These are phyloP conservation scores for Picea abies DNA, from an alignment of 83 land plant species.

Conservation along the genomic window DNA sequence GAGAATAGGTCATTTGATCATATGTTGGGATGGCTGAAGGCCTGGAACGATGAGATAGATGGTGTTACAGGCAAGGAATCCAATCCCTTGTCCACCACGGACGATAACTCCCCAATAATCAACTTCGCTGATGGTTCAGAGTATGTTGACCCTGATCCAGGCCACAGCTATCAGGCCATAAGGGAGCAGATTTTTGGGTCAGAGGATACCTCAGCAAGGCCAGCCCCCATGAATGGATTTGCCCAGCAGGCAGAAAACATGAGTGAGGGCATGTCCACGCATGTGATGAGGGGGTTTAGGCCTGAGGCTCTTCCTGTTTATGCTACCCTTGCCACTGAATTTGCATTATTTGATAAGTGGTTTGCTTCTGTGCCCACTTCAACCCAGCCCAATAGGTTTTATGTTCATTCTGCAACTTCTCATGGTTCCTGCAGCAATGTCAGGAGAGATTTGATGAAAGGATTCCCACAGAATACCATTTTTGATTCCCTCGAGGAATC, in stretches of 20 bases:
- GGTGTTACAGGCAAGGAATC: slow-evolving; percentile 72
- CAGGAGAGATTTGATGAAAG: slow-evolving; percentile 61
- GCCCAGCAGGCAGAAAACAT: slow-evolving; percentile 76
- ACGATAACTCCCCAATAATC: slow-evolving; percentile 44
- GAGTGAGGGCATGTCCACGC: slow-evolving; percentile 48
- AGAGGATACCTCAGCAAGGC: slow-evolving; percentile 41
- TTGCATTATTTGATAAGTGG: slow-evolving; percentile 89
- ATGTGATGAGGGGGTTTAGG: slow-evolving; percentile 89
- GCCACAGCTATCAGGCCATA: slow-evolving; percentile 83
- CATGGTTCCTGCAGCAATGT: slow-evolving; percentile 85
- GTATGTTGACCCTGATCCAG: slow-evolving; percentile 81
- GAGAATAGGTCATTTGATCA: slow-evolving; percentile 87
- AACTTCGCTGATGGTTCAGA: slow-evolving; percentile 59
- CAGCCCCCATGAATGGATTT: slow-evolving; percentile 90
- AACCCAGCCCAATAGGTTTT: slow-evolving; percentile 94
- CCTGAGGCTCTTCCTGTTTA: slow-evolving; percentile 69
- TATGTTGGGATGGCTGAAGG: slow-evolving; percentile 77
- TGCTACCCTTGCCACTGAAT: slow-evolving; percentile 71
- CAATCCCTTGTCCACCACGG: slow-evolving; percentile 48
- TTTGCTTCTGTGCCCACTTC: slow-evolving; percentile 95
- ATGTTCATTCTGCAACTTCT: slow-evolving; percentile 93
- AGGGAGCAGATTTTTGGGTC: slow-evolving; percentile 85
- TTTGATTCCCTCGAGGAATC: slow-evolving; percentile 88
- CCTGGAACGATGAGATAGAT: slow-evolving; percentile 68
- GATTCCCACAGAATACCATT: slow-evolving; percentile 93